These are phyloP conservation scores for Iberis pinnata DNA, from an alignment of 345 rosid genomes.

Conservation along the genomic window DNA sequence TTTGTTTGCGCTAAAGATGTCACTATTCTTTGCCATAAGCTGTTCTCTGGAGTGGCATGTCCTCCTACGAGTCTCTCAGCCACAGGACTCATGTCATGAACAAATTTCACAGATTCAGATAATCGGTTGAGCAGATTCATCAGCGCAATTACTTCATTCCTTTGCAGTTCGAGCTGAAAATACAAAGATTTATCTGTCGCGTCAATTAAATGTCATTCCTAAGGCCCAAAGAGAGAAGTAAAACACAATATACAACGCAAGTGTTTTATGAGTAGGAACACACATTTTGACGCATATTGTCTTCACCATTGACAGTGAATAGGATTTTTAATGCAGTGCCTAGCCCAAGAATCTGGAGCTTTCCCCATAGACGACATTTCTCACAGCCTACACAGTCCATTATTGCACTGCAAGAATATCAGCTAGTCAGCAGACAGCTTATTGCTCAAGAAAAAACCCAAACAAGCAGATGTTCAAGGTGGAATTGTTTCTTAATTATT, in stretches of 20 bases:
- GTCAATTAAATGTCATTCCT: constrained; percentile 1
- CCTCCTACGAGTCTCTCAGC: constrained; percentile 36
- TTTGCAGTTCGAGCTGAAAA: constrained; percentile 59
- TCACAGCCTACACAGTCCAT: constrained; percentile 99
- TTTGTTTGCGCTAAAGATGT: constrained; percentile 27
- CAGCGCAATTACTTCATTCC: constrained; percentile 73
- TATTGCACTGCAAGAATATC: constrained; percentile 53
- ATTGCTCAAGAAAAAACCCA: neutral
- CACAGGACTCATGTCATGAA: constrained; percentile 46
- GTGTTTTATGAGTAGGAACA: constrained; percentile 26
- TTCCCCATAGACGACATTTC: constrained; percentile 97
- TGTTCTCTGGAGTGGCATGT: constrained; percentile 16
- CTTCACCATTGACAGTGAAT: constrained; percentile 68
- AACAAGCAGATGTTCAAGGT: neutral
- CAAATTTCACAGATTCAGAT: constrained; percentile 61
- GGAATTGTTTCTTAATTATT: neutral
- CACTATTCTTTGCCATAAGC: constrained; percentile 34
- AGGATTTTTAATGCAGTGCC: constrained; percentile 91
- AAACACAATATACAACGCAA: neutral
- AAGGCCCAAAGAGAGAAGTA: neutral
- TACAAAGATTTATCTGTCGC: neutral
- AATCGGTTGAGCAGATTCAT: constrained; percentile 64
- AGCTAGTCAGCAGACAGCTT: neutral
- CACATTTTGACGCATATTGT: constrained; percentile 43
- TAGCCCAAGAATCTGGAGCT: constrained; percentile 93